Evolutionary conservation across 768 basidiomycete genomes (phyloP).

Genomic region (Tricholomella constricta): DNA sequence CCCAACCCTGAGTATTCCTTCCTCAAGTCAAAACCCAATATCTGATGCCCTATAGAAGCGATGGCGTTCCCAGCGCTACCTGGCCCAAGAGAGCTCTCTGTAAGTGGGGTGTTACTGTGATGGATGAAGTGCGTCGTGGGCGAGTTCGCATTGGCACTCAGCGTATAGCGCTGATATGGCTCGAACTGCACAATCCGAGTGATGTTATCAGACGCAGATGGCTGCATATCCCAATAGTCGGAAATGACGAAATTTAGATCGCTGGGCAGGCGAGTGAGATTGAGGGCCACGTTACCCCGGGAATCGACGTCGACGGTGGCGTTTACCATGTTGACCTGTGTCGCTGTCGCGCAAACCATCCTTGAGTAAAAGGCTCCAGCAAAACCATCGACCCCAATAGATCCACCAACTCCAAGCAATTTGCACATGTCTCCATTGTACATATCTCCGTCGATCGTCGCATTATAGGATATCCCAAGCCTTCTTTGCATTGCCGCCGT

Average conservation of each 20-base stretch:
- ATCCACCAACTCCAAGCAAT: too few relatives aligned
- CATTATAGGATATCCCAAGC: slow-evolving; percentile 2
- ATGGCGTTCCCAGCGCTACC: slow-evolving; percentile 14
- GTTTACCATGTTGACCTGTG: slow-evolving; percentile 55
- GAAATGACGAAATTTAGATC: slow-evolving; percentile 15
- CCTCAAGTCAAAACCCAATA: not conserved
- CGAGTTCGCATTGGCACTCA: slow-evolving; percentile 1
- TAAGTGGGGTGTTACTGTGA: not conserved
- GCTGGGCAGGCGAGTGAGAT: slow-evolving; percentile 17
- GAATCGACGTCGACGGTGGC: slow-evolving; percentile 8
- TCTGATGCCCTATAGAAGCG: not conserved
- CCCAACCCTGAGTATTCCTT: not conserved
- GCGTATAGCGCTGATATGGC: slow-evolving; percentile 15
- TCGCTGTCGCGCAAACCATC: slow-evolving; percentile 41
- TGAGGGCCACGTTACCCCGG: not conserved
- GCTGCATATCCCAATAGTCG: slow-evolving; percentile 1
- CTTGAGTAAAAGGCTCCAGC: slow-evolving; percentile 16
- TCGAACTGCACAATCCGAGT: slow-evolving; percentile 3
- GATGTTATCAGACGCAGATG: not conserved
- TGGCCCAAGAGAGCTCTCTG: not conserved
- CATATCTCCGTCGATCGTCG: too few relatives aligned
- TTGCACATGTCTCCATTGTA: too few relatives aligned
- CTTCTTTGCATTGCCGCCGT: slow-evolving; percentile 4
- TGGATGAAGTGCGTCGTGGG: slow-evolving; percentile 13
- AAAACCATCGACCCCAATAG: slow-evolving; percentile 14